Evolutionary conservation across 148 eudicot species (phyloP).

Genomic region (Nepenthes mirabilis): DNA sequence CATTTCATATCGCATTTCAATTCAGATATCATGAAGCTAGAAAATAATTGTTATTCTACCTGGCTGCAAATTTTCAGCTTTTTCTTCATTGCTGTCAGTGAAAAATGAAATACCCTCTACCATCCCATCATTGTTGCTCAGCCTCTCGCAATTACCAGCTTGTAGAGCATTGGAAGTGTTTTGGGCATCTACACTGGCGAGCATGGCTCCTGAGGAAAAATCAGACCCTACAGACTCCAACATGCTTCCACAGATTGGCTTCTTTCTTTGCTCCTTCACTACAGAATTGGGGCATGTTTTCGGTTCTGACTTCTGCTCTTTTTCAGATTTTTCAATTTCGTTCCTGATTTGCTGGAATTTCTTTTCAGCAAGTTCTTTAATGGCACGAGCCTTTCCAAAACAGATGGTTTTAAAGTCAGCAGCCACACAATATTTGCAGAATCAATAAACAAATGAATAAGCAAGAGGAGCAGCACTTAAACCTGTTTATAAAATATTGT

Average conservation of each 20-base stretch:
- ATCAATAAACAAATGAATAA: neutral
- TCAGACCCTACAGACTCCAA: conserved; percentile 65
- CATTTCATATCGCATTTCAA: neutral
- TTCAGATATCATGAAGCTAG: neutral
- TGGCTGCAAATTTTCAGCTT: conserved; percentile 40
- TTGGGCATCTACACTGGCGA: conserved; percentile 29
- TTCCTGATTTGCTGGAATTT: conserved; percentile 53
- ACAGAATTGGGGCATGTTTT: conserved; percentile 14
- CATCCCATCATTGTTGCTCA: conserved; percentile 27
- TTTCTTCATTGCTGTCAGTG: conserved; percentile 38
- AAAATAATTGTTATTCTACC: conserved; percentile 24
- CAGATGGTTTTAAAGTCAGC: conserved; percentile 2
- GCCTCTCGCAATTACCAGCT: conserved; percentile 25
- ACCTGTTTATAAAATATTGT: conserved; percentile 87
- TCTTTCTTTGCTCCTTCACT: conserved; percentile 42
- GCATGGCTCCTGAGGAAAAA: conserved; percentile 47
- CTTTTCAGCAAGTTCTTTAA: conserved; percentile 74
- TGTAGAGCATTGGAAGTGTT: conserved; percentile 20
- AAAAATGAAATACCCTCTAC: conserved; percentile 36
- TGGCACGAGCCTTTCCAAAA: conserved; percentile 60
- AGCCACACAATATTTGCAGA: neutral
- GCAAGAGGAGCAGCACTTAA: conserved; percentile 2
- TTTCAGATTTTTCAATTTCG: conserved; percentile 31
- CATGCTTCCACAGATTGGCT: conserved; percentile 21
- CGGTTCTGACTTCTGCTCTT: conserved; percentile 29